Evolutionary conservation across 148 eudicot species (phyloP), one percentile per base, ranked within the genome.

Genomic region (Chenopodium formosanum): DNA sequence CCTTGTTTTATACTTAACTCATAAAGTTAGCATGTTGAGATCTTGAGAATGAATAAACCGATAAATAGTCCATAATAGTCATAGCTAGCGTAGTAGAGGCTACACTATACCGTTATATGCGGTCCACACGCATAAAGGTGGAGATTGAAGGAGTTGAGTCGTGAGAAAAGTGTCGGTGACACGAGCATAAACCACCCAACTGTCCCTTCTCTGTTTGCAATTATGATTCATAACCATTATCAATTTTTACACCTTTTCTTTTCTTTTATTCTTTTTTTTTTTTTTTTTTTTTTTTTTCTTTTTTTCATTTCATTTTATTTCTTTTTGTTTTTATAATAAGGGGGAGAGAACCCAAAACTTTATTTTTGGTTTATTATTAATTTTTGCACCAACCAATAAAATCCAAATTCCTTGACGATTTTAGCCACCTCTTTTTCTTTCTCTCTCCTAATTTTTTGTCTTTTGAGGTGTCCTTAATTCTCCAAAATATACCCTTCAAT

Each of bases 111-210:
- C 83, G 83, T 81, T 81, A 60, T 16, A 19, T 13, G 75, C 75
- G 76, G 80, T 75, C 71, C 82, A 75, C 80, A 75, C 32, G 34
- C 60, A 50, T 17, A 56, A 50, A 70, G 25, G 40, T 17, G 37
- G 37, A 67, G 62, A 40, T 22, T 46, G 80, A 14, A 10, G 80
- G 16, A 3, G 56, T 79, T 76, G 68, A 70, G n/a, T n/a, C 40
- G 75, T 71, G 75, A 4, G 20, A 81, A 40, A 66, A 67, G 66
- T 81, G 86, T 84, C 86, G 86, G 86, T 84, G 84, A 53, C 83
- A 84, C 81, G 83, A 62, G 80, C 73, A 80, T 27, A 46, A 73
- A 48, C 58, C 16, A 29, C 53, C 72, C 74, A 75, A 64, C n/a
- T 83, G 52, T 76, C 62, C 62, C 50, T 25, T 0, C 19, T 78